Evolutionary conservation across 1,284 basidiomycete species (phyloP).

Genomic region (Ceraceosorus bombacis): DNA sequence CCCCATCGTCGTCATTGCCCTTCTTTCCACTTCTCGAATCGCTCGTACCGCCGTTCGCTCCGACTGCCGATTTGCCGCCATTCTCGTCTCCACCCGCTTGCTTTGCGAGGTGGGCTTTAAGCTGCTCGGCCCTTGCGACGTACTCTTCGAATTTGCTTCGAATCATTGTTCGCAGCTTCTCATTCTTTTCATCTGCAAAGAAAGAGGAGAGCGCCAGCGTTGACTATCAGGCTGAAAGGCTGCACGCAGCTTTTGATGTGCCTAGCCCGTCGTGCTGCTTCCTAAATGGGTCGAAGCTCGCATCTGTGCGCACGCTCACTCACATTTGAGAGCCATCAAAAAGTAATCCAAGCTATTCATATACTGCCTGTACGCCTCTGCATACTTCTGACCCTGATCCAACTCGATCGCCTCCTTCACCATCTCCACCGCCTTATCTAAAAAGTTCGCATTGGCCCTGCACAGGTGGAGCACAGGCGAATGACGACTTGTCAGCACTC

Average conservation of each 20-base stretch:
- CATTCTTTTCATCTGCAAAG: slow-evolving; percentile 82
- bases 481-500: no score
- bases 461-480: neutral
- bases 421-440: slow-evolving; percentile 74
- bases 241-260: no score
- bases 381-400: slow-evolving; percentile 87
- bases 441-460: slow-evolving; percentile 41
- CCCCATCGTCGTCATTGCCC: slow-evolving; percentile 58
- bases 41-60: slow-evolving; percentile 60
- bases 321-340: slow-evolving; percentile 79
- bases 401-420: slow-evolving; percentile 92
- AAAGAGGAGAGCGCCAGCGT: no score
- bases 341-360: slow-evolving; percentile 96
- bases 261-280: no score
- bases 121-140: slow-evolving; percentile 78
- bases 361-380: slow-evolving; percentile 78
- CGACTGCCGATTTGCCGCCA: slow-evolving; percentile 65
- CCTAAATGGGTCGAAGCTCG: no score
- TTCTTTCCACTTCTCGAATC: slow-evolving; percentile 6
- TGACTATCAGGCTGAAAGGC: no score
- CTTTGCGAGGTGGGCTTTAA: slow-evolving; percentile 65
- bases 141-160: slow-evolving; percentile 86
- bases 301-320: slow-evolving; percentile 29
- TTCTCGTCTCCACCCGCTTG: slow-evolving; percentile 57
- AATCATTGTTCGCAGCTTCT: slow-evolving; percentile 81